Conservation (phyloP, 345 rosid species). For the Eucalyptus coolabah region DNA sequence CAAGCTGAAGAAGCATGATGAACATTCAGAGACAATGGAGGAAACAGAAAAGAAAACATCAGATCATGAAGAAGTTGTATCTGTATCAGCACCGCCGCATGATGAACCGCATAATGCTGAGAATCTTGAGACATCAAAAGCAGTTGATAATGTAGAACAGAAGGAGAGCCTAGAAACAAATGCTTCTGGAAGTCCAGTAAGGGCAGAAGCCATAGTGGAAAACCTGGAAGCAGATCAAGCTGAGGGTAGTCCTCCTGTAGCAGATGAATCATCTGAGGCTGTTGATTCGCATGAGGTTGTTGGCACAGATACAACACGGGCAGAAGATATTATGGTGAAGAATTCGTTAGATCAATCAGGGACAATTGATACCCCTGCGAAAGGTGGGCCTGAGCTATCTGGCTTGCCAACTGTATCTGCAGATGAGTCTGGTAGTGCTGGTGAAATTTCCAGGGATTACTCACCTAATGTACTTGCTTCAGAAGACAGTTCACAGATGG, state of each 20-base stretch:
- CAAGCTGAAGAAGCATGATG: constrained; percentile 11
- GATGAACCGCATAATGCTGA: constrained; percentile 16
- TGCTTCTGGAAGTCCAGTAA: constrained; percentile 19
- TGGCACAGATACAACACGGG: constrained; percentile 14
- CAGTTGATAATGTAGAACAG: constrained; percentile 13
- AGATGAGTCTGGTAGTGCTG: constrained; percentile 18
- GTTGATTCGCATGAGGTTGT: constrained; percentile 20
- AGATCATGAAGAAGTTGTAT: constrained; percentile 25
- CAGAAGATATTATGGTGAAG: constrained; percentile 22
- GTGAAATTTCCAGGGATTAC: constrained; percentile 8
- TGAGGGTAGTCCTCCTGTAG: constrained; percentile 8
- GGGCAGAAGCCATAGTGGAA: constrained; percentile 22
- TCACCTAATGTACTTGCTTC: constrained; percentile 17
- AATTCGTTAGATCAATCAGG: constrained; percentile 19
- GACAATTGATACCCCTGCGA: constrained; percentile 15
- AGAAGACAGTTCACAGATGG: constrained; percentile 27
- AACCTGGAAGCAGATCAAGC: constrained; percentile 15
- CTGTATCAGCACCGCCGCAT: constrained; percentile 12
- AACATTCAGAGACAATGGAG: constrained; percentile 13
- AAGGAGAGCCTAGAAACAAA: constrained; percentile 15
- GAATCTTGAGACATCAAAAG: constrained; percentile 16
- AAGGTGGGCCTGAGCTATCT: constrained; percentile 16
- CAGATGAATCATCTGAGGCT: constrained; percentile 12
- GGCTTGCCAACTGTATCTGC: constrained; percentile 6
- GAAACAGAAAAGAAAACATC: constrained; percentile 10